Conservation (phyloP, 2,329 filamentous ascomycete species). For the Arthroderma sp. region DNA sequence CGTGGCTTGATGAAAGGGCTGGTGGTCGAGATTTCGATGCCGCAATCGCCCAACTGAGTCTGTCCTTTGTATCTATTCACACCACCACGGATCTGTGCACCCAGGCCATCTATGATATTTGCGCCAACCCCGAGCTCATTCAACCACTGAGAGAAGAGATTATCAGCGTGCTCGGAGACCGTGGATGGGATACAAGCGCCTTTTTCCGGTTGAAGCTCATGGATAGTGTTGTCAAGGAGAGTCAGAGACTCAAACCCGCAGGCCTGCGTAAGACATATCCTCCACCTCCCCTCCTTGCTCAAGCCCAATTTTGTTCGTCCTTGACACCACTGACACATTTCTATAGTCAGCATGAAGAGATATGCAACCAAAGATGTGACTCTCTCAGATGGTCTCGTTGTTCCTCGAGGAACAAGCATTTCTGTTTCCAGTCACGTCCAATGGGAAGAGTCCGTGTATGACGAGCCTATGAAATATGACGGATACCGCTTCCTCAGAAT, state of each 20-base stretch:
- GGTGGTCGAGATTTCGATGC: constrained; percentile 17
- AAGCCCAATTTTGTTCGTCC: background rate
- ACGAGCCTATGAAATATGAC: constrained; percentile 14
- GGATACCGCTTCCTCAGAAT: constrained; percentile 14
- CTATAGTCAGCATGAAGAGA: constrained; percentile 12
- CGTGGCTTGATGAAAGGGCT: constrained; percentile 20
- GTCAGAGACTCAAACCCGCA: constrained; percentile 23
- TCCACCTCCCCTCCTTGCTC: background rate
- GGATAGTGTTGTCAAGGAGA: constrained; percentile 36
- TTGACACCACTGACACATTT: background rate
- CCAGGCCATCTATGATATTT: constrained; percentile 17
- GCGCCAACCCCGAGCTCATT: constrained; percentile 8
- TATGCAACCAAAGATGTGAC: constrained; percentile 9
- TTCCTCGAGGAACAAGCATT: constrained; percentile 14
- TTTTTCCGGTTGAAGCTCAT: constrained; percentile 32
- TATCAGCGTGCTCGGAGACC: constrained; percentile 12
- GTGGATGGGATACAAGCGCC: constrained; percentile 26
- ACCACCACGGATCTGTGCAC: constrained; percentile 18
- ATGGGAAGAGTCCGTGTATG: constrained; percentile 14
- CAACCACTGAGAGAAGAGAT: constrained; percentile 17
- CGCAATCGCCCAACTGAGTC: constrained; percentile 13
- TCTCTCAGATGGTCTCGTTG: constrained; percentile 13
- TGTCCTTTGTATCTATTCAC: constrained; percentile 19
- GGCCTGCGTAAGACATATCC: constrained; percentile 11
- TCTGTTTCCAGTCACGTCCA: constrained; percentile 9